These are phyloP conservation scores for Solanum gandarillasii DNA, from an alignment of 257 asterid genomes.

Conservation along the genomic window DNA sequence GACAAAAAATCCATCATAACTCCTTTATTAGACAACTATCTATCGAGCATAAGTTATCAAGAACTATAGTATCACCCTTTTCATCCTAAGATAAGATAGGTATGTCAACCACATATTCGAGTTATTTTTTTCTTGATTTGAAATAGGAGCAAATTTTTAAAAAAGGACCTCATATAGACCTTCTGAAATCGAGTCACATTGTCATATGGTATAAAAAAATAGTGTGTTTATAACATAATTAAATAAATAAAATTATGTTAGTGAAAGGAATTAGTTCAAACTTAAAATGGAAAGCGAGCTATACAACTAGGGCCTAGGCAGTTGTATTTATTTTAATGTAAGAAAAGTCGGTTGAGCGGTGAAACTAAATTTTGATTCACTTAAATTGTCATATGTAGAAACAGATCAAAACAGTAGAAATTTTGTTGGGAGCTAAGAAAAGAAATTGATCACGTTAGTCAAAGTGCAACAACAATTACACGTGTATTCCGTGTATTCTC, in stretches of 20 bases:
- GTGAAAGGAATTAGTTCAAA: background rate
- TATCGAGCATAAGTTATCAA: background rate
- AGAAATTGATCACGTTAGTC: constrained; percentile 6
- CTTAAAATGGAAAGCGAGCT: background rate
- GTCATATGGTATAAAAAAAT: background rate
- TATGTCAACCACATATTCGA: background rate
- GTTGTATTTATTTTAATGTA: background rate
- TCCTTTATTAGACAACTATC: background rate
- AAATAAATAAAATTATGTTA: background rate
- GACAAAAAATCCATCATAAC: background rate
- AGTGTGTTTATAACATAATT: background rate
- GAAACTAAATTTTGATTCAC: background rate
- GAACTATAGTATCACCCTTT: background rate
- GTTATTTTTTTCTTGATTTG: background rate
- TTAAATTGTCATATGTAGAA: background rate
- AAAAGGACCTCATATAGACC: background rate
- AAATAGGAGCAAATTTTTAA: background rate
- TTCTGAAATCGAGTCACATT: background rate
- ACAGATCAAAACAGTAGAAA: background rate
- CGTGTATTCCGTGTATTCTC: background rate
- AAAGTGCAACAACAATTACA: background rate
- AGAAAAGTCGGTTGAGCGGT: background rate
- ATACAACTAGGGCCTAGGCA: background rate
- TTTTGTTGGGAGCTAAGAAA: background rate
- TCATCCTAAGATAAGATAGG: background rate